Conservation (phyloP, 2,329 filamentous ascomycete genomes). For the Huntiella omanensis region DNA sequence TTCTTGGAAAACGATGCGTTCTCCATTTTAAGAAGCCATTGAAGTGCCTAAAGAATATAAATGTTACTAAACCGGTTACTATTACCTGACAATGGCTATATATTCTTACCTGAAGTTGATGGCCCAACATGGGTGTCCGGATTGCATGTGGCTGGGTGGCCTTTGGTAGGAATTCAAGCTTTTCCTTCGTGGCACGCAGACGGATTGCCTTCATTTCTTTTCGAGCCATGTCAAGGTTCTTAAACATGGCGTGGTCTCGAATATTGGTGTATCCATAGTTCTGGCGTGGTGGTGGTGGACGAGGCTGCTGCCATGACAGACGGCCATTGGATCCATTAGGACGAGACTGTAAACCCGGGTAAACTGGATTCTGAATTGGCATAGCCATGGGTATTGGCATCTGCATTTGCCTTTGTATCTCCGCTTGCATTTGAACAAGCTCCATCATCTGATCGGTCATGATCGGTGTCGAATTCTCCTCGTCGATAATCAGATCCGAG, state of each 20-base stretch:
- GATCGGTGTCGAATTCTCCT: no score
- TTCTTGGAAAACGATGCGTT: constrained; percentile 40
- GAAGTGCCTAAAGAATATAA: constrained; percentile 39
- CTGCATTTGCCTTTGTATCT: no score
- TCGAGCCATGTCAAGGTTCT: not conserved
- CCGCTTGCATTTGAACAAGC: no score
- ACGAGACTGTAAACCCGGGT: not conserved
- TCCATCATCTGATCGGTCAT: no score
- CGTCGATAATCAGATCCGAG: not conserved
- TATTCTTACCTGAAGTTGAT: constrained; percentile 43
- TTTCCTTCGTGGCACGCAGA: constrained; percentile 29
- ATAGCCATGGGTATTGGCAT: not conserved
- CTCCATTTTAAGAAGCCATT: constrained; percentile 67
- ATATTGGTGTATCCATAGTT: not conserved
- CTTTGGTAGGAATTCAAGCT: constrained; percentile 52
- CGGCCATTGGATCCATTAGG: no score
- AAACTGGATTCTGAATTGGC: not conserved
- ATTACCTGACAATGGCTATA: not conserved
- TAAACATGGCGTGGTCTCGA: not conserved
- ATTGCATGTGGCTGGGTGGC: constrained; percentile 49
- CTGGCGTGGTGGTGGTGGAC: no score
- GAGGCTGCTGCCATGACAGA: no score
- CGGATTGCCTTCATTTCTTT: not conserved
- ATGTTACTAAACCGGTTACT: not conserved
- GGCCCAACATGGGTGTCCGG: constrained; percentile 51